Evolutionary conservation across 2,329 filamentous ascomycete species (phyloP).

Genomic region (Aspergillus oerlinghausenensis): DNA sequence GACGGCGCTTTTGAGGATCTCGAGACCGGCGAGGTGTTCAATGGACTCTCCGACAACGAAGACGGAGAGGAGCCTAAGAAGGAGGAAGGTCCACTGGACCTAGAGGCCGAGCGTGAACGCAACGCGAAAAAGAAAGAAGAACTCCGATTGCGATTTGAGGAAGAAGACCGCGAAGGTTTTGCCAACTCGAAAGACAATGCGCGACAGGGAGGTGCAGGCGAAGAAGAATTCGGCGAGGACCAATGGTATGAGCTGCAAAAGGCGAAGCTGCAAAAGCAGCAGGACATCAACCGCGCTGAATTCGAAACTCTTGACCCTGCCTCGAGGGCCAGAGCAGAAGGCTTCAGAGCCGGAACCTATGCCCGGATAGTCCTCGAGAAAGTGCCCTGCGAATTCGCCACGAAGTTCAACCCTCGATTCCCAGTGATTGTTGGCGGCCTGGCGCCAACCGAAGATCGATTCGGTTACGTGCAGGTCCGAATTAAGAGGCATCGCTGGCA

Average conservation of each 20-base stretch:
- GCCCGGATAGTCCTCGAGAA: constrained; percentile 84
- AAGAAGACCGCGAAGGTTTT: constrained; percentile 96
- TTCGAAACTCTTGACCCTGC: constrained; percentile 81
- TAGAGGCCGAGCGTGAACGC: constrained; percentile 85
- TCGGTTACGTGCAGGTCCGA: constrained; percentile 89
- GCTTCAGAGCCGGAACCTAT: constrained; percentile 87
- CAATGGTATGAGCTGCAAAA: constrained; percentile 99
- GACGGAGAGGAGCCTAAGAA: constrained; percentile 47
- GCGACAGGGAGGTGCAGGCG: constrained; percentile 62
- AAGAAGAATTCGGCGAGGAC: constrained; percentile 84
- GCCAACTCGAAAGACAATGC: constrained; percentile 76
- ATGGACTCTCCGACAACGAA: constrained; percentile 37
- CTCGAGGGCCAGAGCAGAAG: constrained; percentile 80
- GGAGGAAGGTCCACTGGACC: constrained; percentile 38
- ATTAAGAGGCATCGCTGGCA: constrained; percentile 99
- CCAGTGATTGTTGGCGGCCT: constrained; percentile 90
- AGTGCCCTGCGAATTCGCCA: constrained; percentile 85
- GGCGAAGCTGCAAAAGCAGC: constrained; percentile 87
- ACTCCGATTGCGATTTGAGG: constrained; percentile 87
- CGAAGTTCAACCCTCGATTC: constrained; percentile 72
- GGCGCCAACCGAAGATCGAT: constrained; percentile 87
- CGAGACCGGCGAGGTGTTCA: constrained; percentile 63
- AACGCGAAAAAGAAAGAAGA: constrained; percentile 94
- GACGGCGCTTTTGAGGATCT: constrained; percentile 83
- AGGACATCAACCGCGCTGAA: constrained; percentile 93